These are phyloP conservation scores for Tulasnella sp. DNA, from an alignment of 768 basidiomycete species.

Conservation along the genomic window DNA sequence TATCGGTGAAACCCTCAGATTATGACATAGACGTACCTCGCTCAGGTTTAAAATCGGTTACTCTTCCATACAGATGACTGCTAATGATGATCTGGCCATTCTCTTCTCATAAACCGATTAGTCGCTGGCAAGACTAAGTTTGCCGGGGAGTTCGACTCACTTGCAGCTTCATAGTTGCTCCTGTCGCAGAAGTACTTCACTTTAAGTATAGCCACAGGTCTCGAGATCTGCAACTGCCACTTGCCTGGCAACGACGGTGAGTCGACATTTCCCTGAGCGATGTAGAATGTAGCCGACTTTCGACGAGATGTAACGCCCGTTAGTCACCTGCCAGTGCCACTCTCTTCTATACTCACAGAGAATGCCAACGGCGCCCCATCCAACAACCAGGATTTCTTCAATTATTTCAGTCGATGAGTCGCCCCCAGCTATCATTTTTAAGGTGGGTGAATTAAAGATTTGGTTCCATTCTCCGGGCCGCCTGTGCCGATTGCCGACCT, in stretches of 20 bases:
- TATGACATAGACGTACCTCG: conserved; percentile 32
- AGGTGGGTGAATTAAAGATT: no score
- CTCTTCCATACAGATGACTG: conserved; percentile 50
- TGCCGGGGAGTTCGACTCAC: no score
- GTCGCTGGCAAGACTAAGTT: no score
- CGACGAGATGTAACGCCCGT: no score
- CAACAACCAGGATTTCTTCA: conserved; percentile 18
- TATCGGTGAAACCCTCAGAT: no score
- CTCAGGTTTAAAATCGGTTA: conserved; percentile 49
- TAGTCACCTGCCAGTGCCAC: no score
- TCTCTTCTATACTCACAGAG: conserved; percentile 38
- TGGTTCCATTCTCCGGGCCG: no score
- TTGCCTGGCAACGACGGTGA: conserved; percentile 53
- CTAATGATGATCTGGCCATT: conserved; percentile 37
- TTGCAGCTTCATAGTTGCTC: conserved; percentile 50
- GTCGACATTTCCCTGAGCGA: conserved; percentile 46
- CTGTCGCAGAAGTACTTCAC: conserved; percentile 23
- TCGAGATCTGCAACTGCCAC: no score
- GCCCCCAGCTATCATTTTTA: no score
- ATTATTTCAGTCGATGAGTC: not conserved
- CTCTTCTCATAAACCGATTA: no score
- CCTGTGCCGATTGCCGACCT: no score
- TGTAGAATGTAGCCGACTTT: conserved; percentile 48
- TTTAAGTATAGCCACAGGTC: no score
- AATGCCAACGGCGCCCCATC: conserved; percentile 52